Base-by-base conservation (phyloP, 257 asterid species). In the Penstemon eatonii region DNA sequence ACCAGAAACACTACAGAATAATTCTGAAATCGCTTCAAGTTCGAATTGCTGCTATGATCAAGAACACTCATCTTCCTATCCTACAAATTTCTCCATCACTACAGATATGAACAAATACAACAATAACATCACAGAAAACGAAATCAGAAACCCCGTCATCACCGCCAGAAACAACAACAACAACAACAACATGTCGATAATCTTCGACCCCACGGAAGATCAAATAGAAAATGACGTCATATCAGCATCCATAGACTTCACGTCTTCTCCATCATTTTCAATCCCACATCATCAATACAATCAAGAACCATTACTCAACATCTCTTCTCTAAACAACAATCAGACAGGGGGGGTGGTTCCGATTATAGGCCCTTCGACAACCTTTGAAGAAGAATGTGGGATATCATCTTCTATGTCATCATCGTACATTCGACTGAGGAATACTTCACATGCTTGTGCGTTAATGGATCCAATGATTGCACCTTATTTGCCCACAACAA, bases 221-320 rank as follows among this genome's bases (percentile, higher is more conserved):
- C 79, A 78, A 42, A 49, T 81, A 8, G 96, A 84, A 3, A 85
- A 86, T 4, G 96, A 90, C 78, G 33, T 25, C 33, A 85, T 93
- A 2, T 84, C 97, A 2, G 95, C 86, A 4, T 88, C 97, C 8
- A 85, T 93, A 64, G 97, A 93, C 67, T 88, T 93, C 80, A 77
- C 75, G 7, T 73, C 80, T 1, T 77, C 86, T 4, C 74, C 90
- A 0, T 68, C 79, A 15, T 85, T 83, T 42, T 54, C 77, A 72
- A n/a, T 68, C 12, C 54, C 77, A 8, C 82, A 84, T 19, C 72
- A 71, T 7, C 86, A 85, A 4, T 81, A 79, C 15, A 54, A 65
- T 67, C 90, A 76, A 40, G 84, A 86, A 5, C 83, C 77, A 4
- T 79, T 25, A 25, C 2, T 80, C 63, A 76, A 72, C 72, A 52